A percentile compares a stretch with the other conserved stretches of the same genome.
These are phyloP conservation scores for Sarcomyxa edulis DNA, from an alignment of 768 basidiomycete genomes.

Conservation along the genomic window DNA sequence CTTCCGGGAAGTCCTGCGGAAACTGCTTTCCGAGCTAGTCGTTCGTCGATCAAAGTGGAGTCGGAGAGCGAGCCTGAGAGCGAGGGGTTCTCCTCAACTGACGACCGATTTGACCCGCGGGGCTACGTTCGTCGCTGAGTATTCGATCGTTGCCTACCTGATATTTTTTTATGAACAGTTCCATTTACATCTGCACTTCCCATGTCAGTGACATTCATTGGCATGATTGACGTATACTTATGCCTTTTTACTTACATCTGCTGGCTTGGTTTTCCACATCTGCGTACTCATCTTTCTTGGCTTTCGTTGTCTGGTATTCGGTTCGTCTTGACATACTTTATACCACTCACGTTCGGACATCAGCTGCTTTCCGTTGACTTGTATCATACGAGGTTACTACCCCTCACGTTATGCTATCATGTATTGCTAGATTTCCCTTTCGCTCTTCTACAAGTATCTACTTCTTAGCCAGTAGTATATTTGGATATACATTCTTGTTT, in stretches of 20 bases:
- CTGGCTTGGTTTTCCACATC: conserved; percentile 4
- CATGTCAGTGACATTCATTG: conserved; percentile 1
- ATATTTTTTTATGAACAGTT: conserved; percentile 13
- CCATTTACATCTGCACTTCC: conserved; percentile 2
- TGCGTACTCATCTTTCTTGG: conserved; percentile 9
- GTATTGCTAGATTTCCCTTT: conserved; percentile 30
- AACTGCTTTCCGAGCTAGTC: neutral
- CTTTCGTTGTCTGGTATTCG: too few species aligned
- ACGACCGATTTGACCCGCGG: conserved; percentile 38
- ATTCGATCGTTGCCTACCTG: conserved; percentile 29
- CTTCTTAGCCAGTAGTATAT: neutral
- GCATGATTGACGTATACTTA: neutral
- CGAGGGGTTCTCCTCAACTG: conserved; percentile 52
- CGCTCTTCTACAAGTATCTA: conserved; percentile 19
- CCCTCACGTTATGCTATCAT: conserved; percentile 13
- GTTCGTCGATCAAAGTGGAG: conserved; percentile 52
- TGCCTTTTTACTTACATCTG: conserved; percentile 1
- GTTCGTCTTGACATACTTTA: too few species aligned
- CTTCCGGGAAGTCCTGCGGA: conserved; percentile 59
- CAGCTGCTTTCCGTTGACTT: too few species aligned
- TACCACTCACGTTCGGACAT: too few species aligned
- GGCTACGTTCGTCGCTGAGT: too few species aligned
- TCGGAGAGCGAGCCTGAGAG: conserved; percentile 71
- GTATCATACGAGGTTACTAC: too few species aligned
- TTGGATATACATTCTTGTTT: neutral